These are phyloP conservation scores for Fusarium sp. DNA, from an alignment of 2,329 filamentous ascomycete species.

Conservation along the genomic window DNA sequence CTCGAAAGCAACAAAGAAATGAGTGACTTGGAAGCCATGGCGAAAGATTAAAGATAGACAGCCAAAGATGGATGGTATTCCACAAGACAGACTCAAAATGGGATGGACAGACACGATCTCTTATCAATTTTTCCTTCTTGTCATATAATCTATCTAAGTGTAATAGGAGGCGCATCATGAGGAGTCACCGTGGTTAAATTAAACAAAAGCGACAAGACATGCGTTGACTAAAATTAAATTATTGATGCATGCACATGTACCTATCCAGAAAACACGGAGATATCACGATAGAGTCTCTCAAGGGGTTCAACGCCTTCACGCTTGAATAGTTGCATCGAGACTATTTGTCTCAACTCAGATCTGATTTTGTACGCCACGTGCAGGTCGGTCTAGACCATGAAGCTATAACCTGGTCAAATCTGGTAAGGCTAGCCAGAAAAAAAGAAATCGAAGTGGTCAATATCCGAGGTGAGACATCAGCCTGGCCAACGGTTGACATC, in stretches of 20 bases:
- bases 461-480: constrained; percentile 3
- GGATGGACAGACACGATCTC: background rate
- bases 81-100: background rate
- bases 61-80: background rate
- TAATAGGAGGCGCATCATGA: background rate
- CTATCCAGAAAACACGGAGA: background rate
- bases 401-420: background rate
- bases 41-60: background rate
- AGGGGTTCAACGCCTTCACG: background rate
- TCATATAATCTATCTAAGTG: background rate
- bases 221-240: too few relatives aligned
- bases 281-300: background rate
- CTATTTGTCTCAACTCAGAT: background rate
- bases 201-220: background rate
- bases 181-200: background rate
- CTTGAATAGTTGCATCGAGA: background rate
- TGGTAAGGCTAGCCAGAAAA: background rate
- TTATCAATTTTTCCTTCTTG: background rate
- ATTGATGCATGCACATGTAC: background rate
- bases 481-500: background rate
- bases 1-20: background rate
- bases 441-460: background rate
- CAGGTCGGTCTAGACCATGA: background rate
- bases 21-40: background rate
- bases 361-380: background rate